Conservation (phyloP, 2,329 filamentous ascomycete genomes). For the Sclerotinia glacialis region DNA sequence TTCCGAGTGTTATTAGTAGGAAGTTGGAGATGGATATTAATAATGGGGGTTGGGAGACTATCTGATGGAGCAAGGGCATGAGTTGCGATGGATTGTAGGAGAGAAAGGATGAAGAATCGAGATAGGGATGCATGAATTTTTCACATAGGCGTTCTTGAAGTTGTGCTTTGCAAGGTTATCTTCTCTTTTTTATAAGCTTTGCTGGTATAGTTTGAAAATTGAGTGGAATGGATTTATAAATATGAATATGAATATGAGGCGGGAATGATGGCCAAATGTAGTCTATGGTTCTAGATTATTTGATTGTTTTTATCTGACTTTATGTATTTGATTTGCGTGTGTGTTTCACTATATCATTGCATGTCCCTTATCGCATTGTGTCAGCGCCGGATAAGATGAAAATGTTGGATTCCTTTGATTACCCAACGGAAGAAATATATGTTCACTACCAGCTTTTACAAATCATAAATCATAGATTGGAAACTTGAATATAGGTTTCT, state of each 20-base stretch:
- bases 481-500: too few relatives aligned
- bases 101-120: too few relatives aligned
- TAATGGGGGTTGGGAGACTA: constrained; percentile 95
- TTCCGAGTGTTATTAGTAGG: constrained; percentile 84
- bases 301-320: background rate
- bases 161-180: background rate
- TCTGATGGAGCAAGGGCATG: constrained; percentile 34
- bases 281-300: background rate
- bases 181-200: background rate
- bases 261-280: background rate
- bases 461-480: too few relatives aligned
- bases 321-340: background rate
- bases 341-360: too few relatives aligned
- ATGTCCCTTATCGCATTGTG: too few relatives aligned
- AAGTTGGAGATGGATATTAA: constrained; percentile 95
- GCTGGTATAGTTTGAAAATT: background rate
- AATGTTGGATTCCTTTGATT: too few relatives aligned
- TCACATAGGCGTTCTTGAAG: background rate
- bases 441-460: too few relatives aligned
- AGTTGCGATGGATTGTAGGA: background rate
- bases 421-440: too few relatives aligned
- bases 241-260: too few relatives aligned
- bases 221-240: background rate
- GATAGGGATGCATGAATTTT: background rate
- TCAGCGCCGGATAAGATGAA: too few relatives aligned